Percentiles rank a stretch among this genome's conserved stretches.
These are phyloP conservation scores for Ceratobasidium papillatum DNA, from an alignment of 1,284 basidiomycete species.

Conservation along the genomic window DNA sequence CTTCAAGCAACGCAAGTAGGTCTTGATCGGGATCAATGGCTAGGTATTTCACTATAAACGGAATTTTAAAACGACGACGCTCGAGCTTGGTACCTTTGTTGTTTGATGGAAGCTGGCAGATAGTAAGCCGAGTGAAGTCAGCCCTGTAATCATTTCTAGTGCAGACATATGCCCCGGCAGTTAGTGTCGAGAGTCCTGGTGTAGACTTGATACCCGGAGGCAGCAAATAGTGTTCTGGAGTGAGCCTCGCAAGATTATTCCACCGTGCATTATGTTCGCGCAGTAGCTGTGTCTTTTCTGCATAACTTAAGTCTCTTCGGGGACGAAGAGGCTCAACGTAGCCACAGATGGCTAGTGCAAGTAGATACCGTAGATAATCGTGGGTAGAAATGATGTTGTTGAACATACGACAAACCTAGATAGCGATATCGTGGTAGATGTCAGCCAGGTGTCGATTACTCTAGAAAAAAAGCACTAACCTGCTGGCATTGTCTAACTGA, in stretches of 20 bases:
- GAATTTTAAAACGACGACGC: not conserved
- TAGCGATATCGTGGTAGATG: not conserved
- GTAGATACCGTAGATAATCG: not conserved
- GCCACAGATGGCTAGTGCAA: not conserved
- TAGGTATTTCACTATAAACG: not conserved
- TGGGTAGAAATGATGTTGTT: not conserved
- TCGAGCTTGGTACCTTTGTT: not conserved
- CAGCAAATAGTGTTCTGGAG: not conserved
- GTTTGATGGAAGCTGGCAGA: constrained; percentile 1
- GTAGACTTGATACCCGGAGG: too few relatives aligned
- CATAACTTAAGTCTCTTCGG: not conserved
- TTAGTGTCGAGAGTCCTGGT: too few relatives aligned
- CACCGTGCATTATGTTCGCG: not conserved
- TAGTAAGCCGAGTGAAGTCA: not conserved
- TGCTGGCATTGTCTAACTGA: not conserved
- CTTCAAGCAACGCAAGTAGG: not conserved
- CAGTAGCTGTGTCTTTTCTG: not conserved
- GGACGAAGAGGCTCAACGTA: constrained; percentile 1
- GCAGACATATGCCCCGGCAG: too few relatives aligned
- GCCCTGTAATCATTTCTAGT: not conserved
- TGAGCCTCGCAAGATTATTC: not conserved
- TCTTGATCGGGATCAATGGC: constrained; percentile 6
- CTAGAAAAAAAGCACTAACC: not conserved
- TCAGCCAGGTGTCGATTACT: not conserved
- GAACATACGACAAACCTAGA: not conserved